A percentile compares a stretch with the other conserved stretches of the same genome.
phyloP scores from a whole-genome alignment of 805 yeast species.

The Candida fluviatilis region DNA sequence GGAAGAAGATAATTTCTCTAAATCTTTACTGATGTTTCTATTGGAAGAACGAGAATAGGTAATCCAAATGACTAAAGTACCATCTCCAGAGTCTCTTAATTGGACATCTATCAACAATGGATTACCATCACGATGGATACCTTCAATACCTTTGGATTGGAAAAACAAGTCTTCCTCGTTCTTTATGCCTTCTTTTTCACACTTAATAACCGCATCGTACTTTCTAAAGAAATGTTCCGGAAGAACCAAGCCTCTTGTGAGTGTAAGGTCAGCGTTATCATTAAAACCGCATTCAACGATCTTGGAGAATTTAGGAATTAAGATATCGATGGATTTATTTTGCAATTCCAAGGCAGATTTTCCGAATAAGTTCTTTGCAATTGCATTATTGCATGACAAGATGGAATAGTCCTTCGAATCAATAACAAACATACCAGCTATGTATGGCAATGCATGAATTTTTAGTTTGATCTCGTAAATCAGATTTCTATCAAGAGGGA shows the following conservation, averaged over 20 bases:
- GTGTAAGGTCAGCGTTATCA: conserved; percentile 15
- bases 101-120: conserved; percentile 70
- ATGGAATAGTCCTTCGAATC: conserved; percentile 48
- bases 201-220: conserved; percentile 43
- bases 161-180: conserved; percentile 48
- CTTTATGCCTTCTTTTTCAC: conserved; percentile 16
- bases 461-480: conserved; percentile 49
- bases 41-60: conserved; percentile 61
- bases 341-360: conserved; percentile 43
- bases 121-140: conserved; percentile 67
- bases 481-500: conserved; percentile 47
- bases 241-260: conserved; percentile 66
- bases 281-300: conserved; percentile 39
- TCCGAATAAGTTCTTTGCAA: conserved; percentile 78
- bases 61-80: conserved; percentile 72
- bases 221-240: conserved; percentile 91
- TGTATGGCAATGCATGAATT: conserved; percentile 75
- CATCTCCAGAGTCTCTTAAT: conserved; percentile 60
- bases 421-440: conserved; percentile 79
- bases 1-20: conserved; percentile 20
- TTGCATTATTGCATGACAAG: conserved; percentile 74
- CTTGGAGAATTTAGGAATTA: conserved; percentile 61
- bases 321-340: conserved; percentile 43
- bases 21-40: conserved; percentile 19
- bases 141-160: conserved; percentile 64